A percentile compares a stretch with the other conserved stretches of the same genome.
phyloP scores from a whole-genome alignment of 2,329 filamentous ascomycete genomes.

The Pseudopyricularia cyperi region DNA sequence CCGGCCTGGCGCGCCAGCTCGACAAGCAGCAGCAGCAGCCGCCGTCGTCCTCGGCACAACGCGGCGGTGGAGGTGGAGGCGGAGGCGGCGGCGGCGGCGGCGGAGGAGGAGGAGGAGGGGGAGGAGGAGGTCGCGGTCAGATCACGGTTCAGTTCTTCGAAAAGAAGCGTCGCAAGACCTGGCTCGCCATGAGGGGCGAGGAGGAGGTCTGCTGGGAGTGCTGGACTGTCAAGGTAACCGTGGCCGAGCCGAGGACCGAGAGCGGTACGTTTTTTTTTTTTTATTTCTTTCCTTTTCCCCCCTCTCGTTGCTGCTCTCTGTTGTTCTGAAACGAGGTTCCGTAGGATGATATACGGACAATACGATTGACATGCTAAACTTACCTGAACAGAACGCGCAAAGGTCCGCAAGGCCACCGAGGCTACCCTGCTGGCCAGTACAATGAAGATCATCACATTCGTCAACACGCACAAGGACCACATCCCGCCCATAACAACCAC shows the following conservation, averaged over 20 bases:
- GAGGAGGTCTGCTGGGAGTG: slow-evolving; percentile 96
- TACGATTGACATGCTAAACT: no score
- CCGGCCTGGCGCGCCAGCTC: slow-evolving; percentile 67
- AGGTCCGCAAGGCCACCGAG: slow-evolving; percentile 84
- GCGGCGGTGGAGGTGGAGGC: no score
- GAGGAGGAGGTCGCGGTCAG: slow-evolving; percentile 59
- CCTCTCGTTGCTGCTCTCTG: not conserved
- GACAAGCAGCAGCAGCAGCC: slow-evolving; percentile 18
- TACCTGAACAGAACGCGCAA: slow-evolving; percentile 55
- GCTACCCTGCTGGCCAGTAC: slow-evolving; percentile 76
- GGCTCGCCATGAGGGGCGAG: slow-evolving; percentile 60
- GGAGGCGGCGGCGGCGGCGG: slow-evolving; percentile 2
- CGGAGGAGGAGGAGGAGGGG: no score
- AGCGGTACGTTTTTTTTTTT: slow-evolving; percentile 45
- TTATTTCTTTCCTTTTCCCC: slow-evolving; percentile 1
- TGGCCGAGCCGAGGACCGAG: slow-evolving; percentile 79
- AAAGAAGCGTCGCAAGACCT: slow-evolving; percentile 71
- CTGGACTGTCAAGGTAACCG: slow-evolving; percentile 89
- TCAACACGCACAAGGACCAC: slow-evolving; percentile 84
- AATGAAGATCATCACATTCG: slow-evolving; percentile 79
- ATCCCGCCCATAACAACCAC: slow-evolving; percentile 93
- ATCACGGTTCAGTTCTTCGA: slow-evolving; percentile 90
- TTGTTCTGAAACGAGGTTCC: not conserved
- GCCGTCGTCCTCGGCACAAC: no score
- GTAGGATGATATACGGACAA: not conserved